Evolutionary conservation across 805 yeast genomes (phyloP).

Genomic region (Kodamaea laetipori): DNA sequence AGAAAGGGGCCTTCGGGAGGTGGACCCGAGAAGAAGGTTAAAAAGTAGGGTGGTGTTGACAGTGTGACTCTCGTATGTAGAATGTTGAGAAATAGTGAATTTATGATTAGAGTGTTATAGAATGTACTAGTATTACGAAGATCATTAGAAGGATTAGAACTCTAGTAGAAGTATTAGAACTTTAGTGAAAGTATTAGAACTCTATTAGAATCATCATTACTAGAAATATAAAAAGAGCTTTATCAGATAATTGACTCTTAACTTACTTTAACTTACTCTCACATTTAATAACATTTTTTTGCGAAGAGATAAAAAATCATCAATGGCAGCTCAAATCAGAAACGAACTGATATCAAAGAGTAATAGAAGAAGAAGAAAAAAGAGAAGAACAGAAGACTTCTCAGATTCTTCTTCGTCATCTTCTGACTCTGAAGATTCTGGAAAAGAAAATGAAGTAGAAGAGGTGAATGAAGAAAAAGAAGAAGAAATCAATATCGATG

Average conservation of each 20-base stretch:
- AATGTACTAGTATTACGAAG: too few relatives aligned
- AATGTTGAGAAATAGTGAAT: not conserved
- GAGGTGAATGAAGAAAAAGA: slow-evolving; percentile 15
- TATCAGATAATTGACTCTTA: too few relatives aligned
- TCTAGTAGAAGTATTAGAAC: too few relatives aligned
- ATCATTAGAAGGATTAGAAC: too few relatives aligned
- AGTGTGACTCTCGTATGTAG: too few relatives aligned
- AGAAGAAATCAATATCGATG: slow-evolving; percentile 32
- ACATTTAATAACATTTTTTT: too few relatives aligned
- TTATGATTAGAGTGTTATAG: not conserved
- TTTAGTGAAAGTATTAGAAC: too few relatives aligned
- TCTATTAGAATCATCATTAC: too few relatives aligned
- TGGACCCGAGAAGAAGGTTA: slow-evolving; percentile 9
- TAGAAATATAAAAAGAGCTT: too few relatives aligned
- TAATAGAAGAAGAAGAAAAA: slow-evolving; percentile 62
- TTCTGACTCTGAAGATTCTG: slow-evolving; percentile 32
- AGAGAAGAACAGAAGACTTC: slow-evolving; percentile 81
- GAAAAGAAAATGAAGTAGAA: slow-evolving; percentile 18
- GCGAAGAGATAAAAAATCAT: slow-evolving; percentile 6
- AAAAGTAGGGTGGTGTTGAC: slow-evolving; percentile 4
- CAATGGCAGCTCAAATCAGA: slow-evolving; percentile 15
- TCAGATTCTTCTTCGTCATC: slow-evolving; percentile 56
- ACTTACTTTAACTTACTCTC: too few relatives aligned
- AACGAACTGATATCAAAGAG: slow-evolving; percentile 20
- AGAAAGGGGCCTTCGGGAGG: slow-evolving; percentile 21